These are phyloP conservation scores for Phaeoacremonium minimum DNA, from an alignment of 2,329 filamentous ascomycete species.

Conservation along the genomic window DNA sequence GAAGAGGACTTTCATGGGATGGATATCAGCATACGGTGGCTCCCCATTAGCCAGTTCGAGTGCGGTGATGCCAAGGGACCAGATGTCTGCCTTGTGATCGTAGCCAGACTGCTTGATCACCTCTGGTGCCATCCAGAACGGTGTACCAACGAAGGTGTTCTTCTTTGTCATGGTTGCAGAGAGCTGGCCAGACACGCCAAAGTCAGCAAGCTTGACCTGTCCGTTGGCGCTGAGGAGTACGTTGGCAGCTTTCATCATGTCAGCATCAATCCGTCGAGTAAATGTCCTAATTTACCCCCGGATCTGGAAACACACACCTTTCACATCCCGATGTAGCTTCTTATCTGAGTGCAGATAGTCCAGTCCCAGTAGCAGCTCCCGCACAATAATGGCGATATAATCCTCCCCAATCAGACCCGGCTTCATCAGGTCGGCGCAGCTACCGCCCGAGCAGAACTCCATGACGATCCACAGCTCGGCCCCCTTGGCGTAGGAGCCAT, in stretches of 20 bases:
- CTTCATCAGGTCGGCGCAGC: constrained; percentile 93
- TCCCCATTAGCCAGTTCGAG: constrained; percentile 89
- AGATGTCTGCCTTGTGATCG: constrained; percentile 96
- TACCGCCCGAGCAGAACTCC: constrained; percentile 97
- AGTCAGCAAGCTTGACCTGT: constrained; percentile 95
- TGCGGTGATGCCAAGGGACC: constrained; percentile 93
- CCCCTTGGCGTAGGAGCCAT: constrained; percentile 93
- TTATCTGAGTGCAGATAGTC: constrained; percentile 94
- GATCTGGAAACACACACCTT: too few relatives aligned
- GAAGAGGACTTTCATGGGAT: constrained; percentile 97
- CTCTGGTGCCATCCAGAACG: constrained; percentile 99
- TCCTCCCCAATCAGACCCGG: constrained; percentile 87
- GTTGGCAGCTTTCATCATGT: constrained; percentile 68
- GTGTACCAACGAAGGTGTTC: constrained; percentile 96
- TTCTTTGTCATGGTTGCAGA: constrained; percentile 99
- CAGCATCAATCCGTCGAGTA: constrained; percentile 7
- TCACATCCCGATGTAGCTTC: constrained; percentile 94
- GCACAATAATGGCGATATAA: constrained; percentile 93
- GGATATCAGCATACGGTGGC: constrained; percentile 91
- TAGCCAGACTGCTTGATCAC: constrained; percentile 98
- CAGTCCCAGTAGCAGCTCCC: constrained; percentile 82
- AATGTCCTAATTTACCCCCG: too few relatives aligned
- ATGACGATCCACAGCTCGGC: constrained; percentile 99
- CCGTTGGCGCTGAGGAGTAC: constrained; percentile 84
- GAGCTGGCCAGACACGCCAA: constrained; percentile 92